These are phyloP conservation scores for Pelargonium myrrhifolium DNA, from an alignment of 441 rosid genomes.

Conservation along the genomic window DNA sequence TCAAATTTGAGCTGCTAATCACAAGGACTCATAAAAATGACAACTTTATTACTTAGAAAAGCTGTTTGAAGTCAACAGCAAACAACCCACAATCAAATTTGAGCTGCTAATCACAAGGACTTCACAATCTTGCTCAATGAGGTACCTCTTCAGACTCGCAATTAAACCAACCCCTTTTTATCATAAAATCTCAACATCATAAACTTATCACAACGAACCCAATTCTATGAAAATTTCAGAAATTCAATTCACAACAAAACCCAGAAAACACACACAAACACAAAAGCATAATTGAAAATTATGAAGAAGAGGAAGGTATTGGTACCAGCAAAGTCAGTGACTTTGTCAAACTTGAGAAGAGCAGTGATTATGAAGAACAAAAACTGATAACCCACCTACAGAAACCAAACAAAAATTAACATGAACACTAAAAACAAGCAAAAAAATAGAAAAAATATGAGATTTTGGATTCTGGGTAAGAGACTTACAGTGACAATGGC, in stretches of 20 bases:
- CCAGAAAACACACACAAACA: background rate
- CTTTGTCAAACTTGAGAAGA: constrained; percentile 77
- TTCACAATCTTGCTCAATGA: background rate
- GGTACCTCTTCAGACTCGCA: background rate
- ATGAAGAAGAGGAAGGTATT: background rate
- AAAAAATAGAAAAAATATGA: background rate
- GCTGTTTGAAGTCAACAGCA: background rate
- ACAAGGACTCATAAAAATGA: too few species aligned
- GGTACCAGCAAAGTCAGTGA: constrained; percentile 91
- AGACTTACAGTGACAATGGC: constrained; percentile 56
- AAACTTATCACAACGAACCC: background rate
- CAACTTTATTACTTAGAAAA: background rate
- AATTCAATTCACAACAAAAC: background rate
- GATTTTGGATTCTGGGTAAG: background rate
- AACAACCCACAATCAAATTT: too few species aligned
- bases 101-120: too few species aligned
- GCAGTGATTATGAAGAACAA: constrained; percentile 77
- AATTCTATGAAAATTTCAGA: background rate
- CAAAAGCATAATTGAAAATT: too few species aligned
- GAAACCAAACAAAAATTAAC: constrained; percentile 4
- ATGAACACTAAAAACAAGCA: background rate
- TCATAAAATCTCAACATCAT: background rate
- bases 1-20: too few species aligned
- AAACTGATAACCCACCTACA: constrained; percentile 72
- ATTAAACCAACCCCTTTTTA: background rate